Evolutionary conservation across 148 eudicot genomes (phyloP).

Genomic region (Persicaria maculosa): DNA sequence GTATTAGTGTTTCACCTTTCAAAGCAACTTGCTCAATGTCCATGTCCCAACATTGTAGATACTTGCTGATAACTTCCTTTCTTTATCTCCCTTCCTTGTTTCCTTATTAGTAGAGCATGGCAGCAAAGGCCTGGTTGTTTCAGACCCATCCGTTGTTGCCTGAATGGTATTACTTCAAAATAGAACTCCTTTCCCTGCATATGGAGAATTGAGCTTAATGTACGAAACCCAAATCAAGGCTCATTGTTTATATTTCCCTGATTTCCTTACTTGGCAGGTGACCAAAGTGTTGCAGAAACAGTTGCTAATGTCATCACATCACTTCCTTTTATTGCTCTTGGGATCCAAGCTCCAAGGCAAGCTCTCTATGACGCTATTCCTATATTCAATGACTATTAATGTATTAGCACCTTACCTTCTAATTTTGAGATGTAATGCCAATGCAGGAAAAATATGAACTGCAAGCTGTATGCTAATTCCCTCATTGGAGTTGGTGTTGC

Average conservation of each 20-base stretch:
- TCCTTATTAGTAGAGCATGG: conserved; percentile 51
- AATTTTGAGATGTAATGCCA: conserved; percentile 10
- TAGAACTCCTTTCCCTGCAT: not conserved
- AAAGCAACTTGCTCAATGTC: not conserved
- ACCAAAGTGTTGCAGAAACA: conserved; percentile 59
- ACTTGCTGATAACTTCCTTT: conserved; percentile 5
- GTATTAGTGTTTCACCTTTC: too few species aligned
- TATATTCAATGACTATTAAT: not conserved
- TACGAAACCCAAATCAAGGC: not conserved
- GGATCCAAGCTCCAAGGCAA: conserved; percentile 82
- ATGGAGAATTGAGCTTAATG: not conserved
- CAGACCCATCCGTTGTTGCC: conserved; percentile 65
- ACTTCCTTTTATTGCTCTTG: conserved; percentile 89
- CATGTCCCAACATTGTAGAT: not conserved
- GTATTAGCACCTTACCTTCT: conserved; percentile 4
- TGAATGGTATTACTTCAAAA: conserved; percentile 35
- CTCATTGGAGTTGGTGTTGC: conserved; percentile 93
- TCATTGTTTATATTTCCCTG: not conserved
- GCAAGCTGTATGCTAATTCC: conserved; percentile 89
- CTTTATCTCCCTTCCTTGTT: conserved; percentile 12
- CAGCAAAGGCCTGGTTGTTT: conserved; percentile 73
- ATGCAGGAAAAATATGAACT: conserved; percentile 74
- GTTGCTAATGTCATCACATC: conserved; percentile 86
- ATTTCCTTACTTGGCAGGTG: conserved; percentile 46
- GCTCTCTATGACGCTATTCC: not conserved